Evolutionary conservation across 2,329 filamentous ascomycete genomes (phyloP).

Genomic region (Clonostachys byssicola): DNA sequence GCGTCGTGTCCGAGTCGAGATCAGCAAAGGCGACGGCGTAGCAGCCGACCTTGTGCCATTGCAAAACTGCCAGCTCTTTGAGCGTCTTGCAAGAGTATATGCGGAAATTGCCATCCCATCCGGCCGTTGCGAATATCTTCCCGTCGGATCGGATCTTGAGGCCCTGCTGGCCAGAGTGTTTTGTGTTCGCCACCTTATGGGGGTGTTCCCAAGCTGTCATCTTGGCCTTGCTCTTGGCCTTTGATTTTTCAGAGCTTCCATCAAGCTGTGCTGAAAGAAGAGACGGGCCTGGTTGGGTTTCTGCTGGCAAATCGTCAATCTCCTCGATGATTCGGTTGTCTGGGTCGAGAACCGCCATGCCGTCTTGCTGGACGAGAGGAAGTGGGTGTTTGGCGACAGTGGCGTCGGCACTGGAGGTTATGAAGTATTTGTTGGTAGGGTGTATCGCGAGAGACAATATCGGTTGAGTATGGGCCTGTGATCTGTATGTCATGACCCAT

Average conservation of each 20-base stretch:
- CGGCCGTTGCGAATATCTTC: slow-evolving; percentile 81
- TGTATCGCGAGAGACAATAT: slow-evolving; percentile 68
- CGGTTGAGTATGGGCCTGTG: slow-evolving; percentile 72
- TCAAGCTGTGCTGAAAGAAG: slow-evolving; percentile 15
- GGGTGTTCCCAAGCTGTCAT: slow-evolving; percentile 36
- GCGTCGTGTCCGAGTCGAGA: background rate
- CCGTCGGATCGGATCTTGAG: slow-evolving; percentile 75
- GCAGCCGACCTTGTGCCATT: slow-evolving; percentile 89
- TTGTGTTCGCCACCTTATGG: slow-evolving; percentile 66
- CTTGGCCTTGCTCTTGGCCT: slow-evolving; percentile 6
- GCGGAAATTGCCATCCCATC: slow-evolving; percentile 81
- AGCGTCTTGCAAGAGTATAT: slow-evolving; percentile 79
- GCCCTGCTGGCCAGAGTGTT: slow-evolving; percentile 86
- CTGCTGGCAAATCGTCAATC: slow-evolving; percentile 6
- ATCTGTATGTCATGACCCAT: slow-evolving; percentile 55
- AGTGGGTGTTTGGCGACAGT: slow-evolving; percentile 73
- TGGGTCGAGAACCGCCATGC: slow-evolving; percentile 10
- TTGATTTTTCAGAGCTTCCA: background rate
- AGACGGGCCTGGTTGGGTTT: slow-evolving; percentile 5
- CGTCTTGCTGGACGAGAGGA: slow-evolving; percentile 23
- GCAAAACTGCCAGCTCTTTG: slow-evolving; percentile 85
- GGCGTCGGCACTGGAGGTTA: slow-evolving; percentile 81
- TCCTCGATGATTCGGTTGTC: slow-evolving; percentile 16
- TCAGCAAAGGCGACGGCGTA: slow-evolving; percentile 74
- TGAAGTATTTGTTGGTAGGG: slow-evolving; percentile 51